Evolutionary conservation across 306 rosid genomes (phyloP), one percentile per base, ranked within the genome.

Genomic region (Inga laurina): DNA sequence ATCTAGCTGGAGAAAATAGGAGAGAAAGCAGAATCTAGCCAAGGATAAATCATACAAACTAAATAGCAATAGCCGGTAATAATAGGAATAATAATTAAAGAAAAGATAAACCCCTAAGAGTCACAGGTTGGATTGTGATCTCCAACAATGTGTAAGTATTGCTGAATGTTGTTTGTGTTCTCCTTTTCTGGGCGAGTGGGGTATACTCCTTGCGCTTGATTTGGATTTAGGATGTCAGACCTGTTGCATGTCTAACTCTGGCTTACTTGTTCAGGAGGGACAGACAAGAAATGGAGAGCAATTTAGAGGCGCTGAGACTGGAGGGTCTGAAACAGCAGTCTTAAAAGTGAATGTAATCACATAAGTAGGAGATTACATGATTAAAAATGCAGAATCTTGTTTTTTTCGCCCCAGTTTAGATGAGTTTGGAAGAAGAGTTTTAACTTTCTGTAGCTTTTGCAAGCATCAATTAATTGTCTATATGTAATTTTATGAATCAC

Each of bases 271-370:
- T 35, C 83, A 82, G 89, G 89, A 87, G 79, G 82, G 72, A 57
- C 90, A 89, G 87, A 85, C 85, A 83, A 88, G 86, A 75, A 90
- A 82, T 64, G 86, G 83, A 3, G 98, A 91, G 89, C 85, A 82
- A 24, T 48, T 84, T 72, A 84, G 90, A 84, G 85, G 74, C 72
- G 75, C 84, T 4, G 90, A 88, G 74, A 81, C 89, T 35, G 84
- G 88, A 74, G 86, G 79, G 32, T 90, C 89, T 19, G 93, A 91
- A 86, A 79, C 91, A 22, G 56, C 82, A 10, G 72, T 88, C 68
- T 48, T 84, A 81, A 91, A 92, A 95, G 95, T 89, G 82, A 90
- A 85, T 86, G 78, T 44, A 74, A 68, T 80, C 54, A 30, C 70
- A 52, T 75, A 65, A 62, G 82, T 59, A 32, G 65, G 39, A 78